Conservation (phyloP, 768 basidiomycete genomes). For the Auriscalpium vulgare region DNA sequence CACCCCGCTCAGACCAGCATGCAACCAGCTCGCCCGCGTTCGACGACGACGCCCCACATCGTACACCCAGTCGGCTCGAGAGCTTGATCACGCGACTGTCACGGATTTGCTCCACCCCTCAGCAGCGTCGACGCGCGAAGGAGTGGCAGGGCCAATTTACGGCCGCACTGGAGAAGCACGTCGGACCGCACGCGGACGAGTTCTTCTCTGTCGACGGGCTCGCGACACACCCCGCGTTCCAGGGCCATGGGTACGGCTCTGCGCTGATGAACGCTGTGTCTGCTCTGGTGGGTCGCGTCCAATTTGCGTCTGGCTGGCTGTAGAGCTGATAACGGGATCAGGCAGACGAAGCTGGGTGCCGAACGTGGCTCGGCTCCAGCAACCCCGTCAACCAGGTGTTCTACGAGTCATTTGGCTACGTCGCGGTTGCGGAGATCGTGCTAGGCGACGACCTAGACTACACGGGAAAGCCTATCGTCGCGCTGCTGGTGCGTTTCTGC, state of each 20-base stretch:
- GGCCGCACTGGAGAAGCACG: not conserved
- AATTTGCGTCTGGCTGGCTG: too few species aligned
- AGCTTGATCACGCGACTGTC: not conserved
- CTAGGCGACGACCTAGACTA: constrained; percentile 4
- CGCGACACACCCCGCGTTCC: not conserved
- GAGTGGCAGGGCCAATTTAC: not conserved
- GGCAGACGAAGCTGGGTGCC: not conserved
- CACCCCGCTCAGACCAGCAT: not conserved
- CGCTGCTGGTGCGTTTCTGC: not conserved
- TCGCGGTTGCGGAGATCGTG: not conserved
- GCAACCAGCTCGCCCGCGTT: not conserved
- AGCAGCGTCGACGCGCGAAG: not conserved
- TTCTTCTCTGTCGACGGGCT: not conserved
- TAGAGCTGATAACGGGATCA: not conserved
- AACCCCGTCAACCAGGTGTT: not conserved
- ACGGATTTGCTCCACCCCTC: not conserved
- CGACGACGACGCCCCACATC: not conserved
- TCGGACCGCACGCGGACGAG: not conserved
- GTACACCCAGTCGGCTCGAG: not conserved
- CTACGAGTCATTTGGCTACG: constrained; percentile 5
- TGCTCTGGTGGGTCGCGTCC: not conserved
- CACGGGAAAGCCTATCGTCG: not conserved
- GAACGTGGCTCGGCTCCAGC: not conserved
- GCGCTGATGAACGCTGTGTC: not conserved
- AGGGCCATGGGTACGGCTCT: constrained; percentile 4